Evolutionary conservation across 2,329 filamentous ascomycete genomes (phyloP).

Genomic region (Exophiala spinifera): DNA sequence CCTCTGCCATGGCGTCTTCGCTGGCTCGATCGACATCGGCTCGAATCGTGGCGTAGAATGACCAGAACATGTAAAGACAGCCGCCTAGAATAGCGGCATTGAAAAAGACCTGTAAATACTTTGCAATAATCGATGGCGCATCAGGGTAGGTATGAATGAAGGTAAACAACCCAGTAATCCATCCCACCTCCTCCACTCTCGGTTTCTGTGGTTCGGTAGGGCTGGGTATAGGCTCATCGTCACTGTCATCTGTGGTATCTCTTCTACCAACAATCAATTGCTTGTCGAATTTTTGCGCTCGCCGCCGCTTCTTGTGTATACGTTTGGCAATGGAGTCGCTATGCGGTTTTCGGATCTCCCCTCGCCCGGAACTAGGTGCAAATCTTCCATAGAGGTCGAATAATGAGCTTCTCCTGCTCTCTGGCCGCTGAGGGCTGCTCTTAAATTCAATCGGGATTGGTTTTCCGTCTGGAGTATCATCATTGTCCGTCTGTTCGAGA

Average conservation of each 20-base stretch:
- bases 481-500: slow-evolving; percentile 45
- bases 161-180: slow-evolving; percentile 50
- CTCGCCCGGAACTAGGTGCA: slow-evolving; percentile 57
- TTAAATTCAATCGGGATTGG: slow-evolving; percentile 28
- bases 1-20: slow-evolving; percentile 63
- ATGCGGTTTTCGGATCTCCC: slow-evolving; percentile 57
- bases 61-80: slow-evolving; percentile 64
- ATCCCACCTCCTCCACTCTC: slow-evolving; percentile 28
- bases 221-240: slow-evolving; percentile 38
- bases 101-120: slow-evolving; percentile 60
- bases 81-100: slow-evolving; percentile 50
- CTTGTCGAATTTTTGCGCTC: slow-evolving; percentile 46
- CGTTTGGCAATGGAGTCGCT: slow-evolving; percentile 44
- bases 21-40: slow-evolving; percentile 72
- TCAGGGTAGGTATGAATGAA: slow-evolving; percentile 64
- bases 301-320: slow-evolving; percentile 50
- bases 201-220: slow-evolving; percentile 17
- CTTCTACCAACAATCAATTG: slow-evolving; percentile 35
- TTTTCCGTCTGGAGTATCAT: slow-evolving; percentile 46
- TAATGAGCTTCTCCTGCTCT: slow-evolving; percentile 39
- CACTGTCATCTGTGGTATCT: slow-evolving; percentile 44
- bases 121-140: slow-evolving; percentile 63
- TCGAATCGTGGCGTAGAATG: slow-evolving; percentile 66
- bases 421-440: slow-evolving; percentile 19
- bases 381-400: slow-evolving; percentile 44